Evolutionary conservation across 139 green algal genomes (phyloP), one percentile per base, ranked within the genome.

Genomic region (Desmodesmus armatus): DNA sequence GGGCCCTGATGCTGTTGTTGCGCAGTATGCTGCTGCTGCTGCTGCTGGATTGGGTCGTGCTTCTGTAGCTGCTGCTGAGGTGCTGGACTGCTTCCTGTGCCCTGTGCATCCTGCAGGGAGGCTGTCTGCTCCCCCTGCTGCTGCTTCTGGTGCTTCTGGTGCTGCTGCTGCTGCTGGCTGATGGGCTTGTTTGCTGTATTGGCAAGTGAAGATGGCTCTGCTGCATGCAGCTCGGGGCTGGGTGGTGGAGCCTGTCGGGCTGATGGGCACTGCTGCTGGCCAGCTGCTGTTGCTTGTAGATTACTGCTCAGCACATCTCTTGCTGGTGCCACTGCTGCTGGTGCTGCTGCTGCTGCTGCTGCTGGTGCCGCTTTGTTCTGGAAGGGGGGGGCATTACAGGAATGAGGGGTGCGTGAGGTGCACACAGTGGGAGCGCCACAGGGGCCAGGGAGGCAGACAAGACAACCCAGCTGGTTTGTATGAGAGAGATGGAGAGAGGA

Each of bases 1-100:
- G 4, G 31, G 27, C 44, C 21, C 69, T 55, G 43, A 27, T 40
- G 6, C n/a, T 62, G 41, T 1, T 29, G 71, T 9, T 9, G 41
- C 71, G 19, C 7, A 9, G 9, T 25, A 29, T 72, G 63, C 63
- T 43, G 63, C 40, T 37, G 19, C 19, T 23, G 70, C 25, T 72
- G 63, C n/a, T n/a, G 29, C 27, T 35, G 67, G 67, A 23, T 67
- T 0, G 86, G 86, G 73, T 89, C 80, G 0, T 78, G 47, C 39
- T 63, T 63, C 53, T 0, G 5, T 55, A 55, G n/a, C 29, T 39
- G 69, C 3, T 51, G 66, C 66, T 75, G 66, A 27, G 1, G 5
- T 25, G 25, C 33, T 23, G 19, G 15, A 13, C 51, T 62, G 51
- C 51, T 27, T 31, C 63, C 43, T 31, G 31, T 72, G 63, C 19